Evolutionary conservation across 2,329 filamentous ascomycete species (phyloP).

Genomic region (Periconia macrospinosa): DNA sequence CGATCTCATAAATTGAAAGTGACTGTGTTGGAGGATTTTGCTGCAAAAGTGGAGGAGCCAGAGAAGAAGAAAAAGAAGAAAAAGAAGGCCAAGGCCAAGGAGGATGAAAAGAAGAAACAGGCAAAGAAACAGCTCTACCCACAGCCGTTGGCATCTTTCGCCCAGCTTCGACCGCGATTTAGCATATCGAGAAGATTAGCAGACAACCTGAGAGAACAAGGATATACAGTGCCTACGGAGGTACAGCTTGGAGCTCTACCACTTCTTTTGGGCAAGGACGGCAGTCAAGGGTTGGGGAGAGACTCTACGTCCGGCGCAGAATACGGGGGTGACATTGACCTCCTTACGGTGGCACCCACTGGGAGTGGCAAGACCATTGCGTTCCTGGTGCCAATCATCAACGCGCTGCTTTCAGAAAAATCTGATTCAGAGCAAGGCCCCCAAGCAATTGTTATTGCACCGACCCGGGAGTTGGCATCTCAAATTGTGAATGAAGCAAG

Average conservation of each 20-base stretch:
- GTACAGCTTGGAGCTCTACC: conserved; percentile 88
- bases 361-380: conserved; percentile 96
- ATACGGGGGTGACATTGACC: conserved; percentile 60
- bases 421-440: conserved; percentile 23
- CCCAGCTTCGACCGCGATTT: conserved; percentile 70
- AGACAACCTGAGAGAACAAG: conserved; percentile 80
- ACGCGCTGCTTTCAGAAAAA: conserved; percentile 60
- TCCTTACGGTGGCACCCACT: conserved; percentile 88
- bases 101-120: conserved; percentile 50
- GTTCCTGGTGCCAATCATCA: conserved; percentile 85
- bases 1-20: conserved; percentile 84
- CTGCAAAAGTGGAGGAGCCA: conserved; percentile 41
- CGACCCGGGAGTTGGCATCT: conserved; percentile 53
- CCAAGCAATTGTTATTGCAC: conserved; percentile 51
- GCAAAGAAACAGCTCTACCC: conserved; percentile 69
- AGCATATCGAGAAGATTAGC: conserved; percentile 72
- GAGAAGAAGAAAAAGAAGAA: conserved; percentile 54
- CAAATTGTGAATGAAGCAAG: conserved; percentile 70
- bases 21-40: conserved; percentile 64
- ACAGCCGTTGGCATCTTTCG: conserved; percentile 77
- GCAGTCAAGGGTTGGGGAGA: background rate
- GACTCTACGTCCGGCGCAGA: conserved; percentile 19
- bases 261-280: conserved; percentile 63
- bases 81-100: conserved; percentile 45
- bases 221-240: conserved; percentile 86